Percentiles rank a stretch among this genome's conserved stretches.
Conservation (phyloP, 164 flowering plant species). For the Piper longum region DNA sequence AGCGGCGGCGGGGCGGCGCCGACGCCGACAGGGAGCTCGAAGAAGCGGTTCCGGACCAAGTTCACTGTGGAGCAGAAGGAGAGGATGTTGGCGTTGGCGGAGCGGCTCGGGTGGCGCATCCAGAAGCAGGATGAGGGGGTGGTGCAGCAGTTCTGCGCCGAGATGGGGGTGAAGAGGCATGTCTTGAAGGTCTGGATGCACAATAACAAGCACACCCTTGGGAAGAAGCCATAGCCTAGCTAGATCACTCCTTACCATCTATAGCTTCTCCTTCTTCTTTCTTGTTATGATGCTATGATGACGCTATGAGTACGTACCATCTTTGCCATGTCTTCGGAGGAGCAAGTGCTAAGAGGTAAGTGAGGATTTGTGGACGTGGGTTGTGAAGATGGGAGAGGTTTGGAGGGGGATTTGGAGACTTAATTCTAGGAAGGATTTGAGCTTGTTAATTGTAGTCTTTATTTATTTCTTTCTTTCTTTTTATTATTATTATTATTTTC, state of each 20-base stretch:
- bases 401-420: not conserved
- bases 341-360: not conserved
- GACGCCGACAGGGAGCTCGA: slow-evolving; percentile 13
- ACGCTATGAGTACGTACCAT: not conserved
- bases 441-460: not conserved
- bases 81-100: slow-evolving; percentile 26
- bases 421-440: not conserved
- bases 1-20: slow-evolving; percentile 8
- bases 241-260: not conserved
- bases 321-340: not conserved
- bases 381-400: not conserved
- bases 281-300: not conserved
- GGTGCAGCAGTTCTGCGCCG: slow-evolving; percentile 20
- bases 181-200: slow-evolving; percentile 76
- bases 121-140: slow-evolving; percentile 23
- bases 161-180: slow-evolving; percentile 22
- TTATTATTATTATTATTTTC: too few relatives aligned
- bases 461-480: not conserved
- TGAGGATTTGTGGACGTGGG: not conserved
- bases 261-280: not conserved
- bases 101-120: slow-evolving; percentile 26
- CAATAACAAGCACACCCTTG: slow-evolving; percentile 61
- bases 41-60: slow-evolving; percentile 25
- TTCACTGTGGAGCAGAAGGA: slow-evolving; percentile 31
- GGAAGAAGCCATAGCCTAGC: slow-evolving; percentile 9